Evolutionary conservation across 78 protist genomes (phyloP).

Genomic region (Bodo saltans): DNA sequence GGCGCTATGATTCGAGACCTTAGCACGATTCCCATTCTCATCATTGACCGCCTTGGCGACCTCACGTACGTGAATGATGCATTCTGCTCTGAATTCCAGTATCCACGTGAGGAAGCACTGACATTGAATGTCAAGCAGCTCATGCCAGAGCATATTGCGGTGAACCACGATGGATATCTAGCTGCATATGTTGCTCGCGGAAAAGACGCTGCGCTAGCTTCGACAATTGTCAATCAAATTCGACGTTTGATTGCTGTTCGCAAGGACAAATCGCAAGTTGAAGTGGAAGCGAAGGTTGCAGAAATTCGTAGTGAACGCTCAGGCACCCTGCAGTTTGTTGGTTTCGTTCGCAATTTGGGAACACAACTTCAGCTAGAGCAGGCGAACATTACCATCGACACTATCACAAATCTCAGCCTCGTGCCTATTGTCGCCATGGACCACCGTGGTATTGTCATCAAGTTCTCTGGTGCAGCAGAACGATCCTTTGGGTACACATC

Average conservation of each 20-base stretch:
- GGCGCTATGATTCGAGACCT: too few relatives aligned
- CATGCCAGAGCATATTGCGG: conserved; percentile 14
- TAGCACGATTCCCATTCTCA: not conserved
- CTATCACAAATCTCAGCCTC: not conserved
- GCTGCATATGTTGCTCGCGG: conserved; percentile 4
- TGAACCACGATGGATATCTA: conserved; percentile 15
- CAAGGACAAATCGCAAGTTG: not conserved
- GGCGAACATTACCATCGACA: too few relatives aligned
- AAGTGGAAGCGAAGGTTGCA: too few relatives aligned
- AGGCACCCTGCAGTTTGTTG: too few relatives aligned
- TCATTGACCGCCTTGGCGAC: not conserved
- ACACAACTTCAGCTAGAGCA: too few relatives aligned
- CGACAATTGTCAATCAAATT: too few relatives aligned
- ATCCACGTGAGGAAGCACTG: not conserved
- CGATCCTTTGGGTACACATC: conserved; percentile 2
- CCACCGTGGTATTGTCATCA: not conserved
- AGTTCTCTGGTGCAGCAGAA: not conserved
- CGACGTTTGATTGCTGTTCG: not conserved
- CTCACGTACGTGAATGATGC: not conserved
- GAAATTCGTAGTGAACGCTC: too few relatives aligned
- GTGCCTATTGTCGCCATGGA: not conserved
- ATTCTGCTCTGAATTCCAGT: too few relatives aligned
- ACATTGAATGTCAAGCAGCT: not conserved
- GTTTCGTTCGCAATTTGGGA: too few relatives aligned
- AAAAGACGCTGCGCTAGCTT: not conserved